Base-by-base conservation (phyloP, 192 early-diverging fungal genomes). In the Coemansia sp. region DNA sequence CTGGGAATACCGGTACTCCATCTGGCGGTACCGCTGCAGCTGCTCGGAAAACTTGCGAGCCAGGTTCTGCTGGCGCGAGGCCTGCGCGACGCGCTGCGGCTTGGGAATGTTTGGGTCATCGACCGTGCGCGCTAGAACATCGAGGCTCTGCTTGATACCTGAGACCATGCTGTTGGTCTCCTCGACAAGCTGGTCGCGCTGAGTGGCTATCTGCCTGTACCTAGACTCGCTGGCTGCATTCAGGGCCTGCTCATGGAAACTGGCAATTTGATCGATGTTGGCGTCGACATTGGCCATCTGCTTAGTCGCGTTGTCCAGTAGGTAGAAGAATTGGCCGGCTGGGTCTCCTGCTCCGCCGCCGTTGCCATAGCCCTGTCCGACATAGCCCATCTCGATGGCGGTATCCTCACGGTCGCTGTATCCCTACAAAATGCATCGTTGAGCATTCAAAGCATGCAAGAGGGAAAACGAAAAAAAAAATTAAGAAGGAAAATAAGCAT, bases 201-300 rank as follows among this genome's bases (percentile, higher is more conserved):
- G 75, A 42, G 50, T 59, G 12, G 69, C 63, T 18, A 77, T 74
- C 56, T 74, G 80, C 48, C 66, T 64, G 69, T 80, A 68, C 60
- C 68, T 71, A 60, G 48, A 31, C 56, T 83, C 80, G 60, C 80
- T 73, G 60, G 75, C 74, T 31, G 75, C 72, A 11, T 65, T 61
- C 31, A 83, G 69, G n/a, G 80, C 75, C 29, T 77, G 80, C 59
- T 83, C 75, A 61, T 83, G 75, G 62, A 73, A 61, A 58, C 59
- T 60, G 12, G 68, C 75, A 60, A 83, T 70, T 28, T 66, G 72
- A 49, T 73, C 69, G 42, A 83, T 67, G 55, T 72, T 69, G 31
- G 73, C 68, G 32, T 77, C 66, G 32, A 83, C 58, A 11, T 52
- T 50, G 48, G 73, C 66, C 71, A 83, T 77, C 69, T 77, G 64